These are phyloP conservation scores for Fraxinus angustifolia DNA, from an alignment of 305 asterid genomes.

Conservation along the genomic window DNA sequence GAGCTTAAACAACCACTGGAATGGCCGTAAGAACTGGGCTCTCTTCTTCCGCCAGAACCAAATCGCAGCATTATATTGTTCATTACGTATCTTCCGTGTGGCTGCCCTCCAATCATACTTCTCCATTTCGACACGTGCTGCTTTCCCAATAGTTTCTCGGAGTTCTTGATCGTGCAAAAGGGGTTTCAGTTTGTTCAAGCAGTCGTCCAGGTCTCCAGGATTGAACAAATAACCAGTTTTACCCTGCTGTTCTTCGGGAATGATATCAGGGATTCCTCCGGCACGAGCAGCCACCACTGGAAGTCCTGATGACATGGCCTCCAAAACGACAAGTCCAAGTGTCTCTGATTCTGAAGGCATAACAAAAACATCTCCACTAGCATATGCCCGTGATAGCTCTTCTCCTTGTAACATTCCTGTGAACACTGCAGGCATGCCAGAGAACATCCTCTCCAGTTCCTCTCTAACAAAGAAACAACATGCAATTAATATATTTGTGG, in stretches of 20 bases:
- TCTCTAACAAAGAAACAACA: constrained; percentile 39
- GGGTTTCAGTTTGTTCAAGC: constrained; percentile 70
- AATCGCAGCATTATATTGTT: constrained; percentile 77
- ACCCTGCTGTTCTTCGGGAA: constrained; percentile 83
- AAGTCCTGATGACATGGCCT: constrained; percentile 95
- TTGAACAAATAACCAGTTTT: constrained; percentile 68
- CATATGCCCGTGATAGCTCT: constrained; percentile 93
- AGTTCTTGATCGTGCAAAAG: constrained; percentile 50
- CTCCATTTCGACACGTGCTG: constrained; percentile 80
- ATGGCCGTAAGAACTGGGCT: constrained; percentile 55
- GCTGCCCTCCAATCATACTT: constrained; percentile 92
- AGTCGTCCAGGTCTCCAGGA: constrained; percentile 83
- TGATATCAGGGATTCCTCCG: constrained; percentile 87
- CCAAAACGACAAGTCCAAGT: constrained; percentile 83
- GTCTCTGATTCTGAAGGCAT: constrained; percentile 99
- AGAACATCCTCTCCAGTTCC: constrained; percentile 76
- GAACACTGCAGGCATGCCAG: constrained; percentile 75
- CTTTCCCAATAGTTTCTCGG: constrained; percentile 64
- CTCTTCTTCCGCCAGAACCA: constrained; percentile 90
- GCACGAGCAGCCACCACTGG: constrained; percentile 96
- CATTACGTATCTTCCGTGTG: constrained; percentile 67
- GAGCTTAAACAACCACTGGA: constrained; percentile 65
- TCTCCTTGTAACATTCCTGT: constrained; percentile 89
- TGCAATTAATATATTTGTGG: background rate
- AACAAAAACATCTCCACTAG: constrained; percentile 90